phyloP scores from a whole-genome alignment of 2,329 filamentous ascomycete genomes.

The Hypoxylon sp. region DNA sequence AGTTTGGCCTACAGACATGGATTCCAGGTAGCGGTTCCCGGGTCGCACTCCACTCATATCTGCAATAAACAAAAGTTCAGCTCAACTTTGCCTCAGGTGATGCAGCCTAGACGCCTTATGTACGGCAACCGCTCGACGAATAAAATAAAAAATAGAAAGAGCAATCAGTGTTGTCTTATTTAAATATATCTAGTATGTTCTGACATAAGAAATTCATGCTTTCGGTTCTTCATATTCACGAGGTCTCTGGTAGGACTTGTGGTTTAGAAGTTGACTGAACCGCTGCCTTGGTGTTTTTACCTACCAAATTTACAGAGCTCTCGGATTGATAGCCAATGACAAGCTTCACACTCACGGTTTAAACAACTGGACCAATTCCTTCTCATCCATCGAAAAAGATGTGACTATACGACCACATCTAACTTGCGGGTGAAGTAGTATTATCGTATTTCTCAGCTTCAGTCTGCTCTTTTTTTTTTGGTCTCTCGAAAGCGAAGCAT shows the following conservation, averaged over 20 bases:
- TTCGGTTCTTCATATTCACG: conserved; percentile 8
- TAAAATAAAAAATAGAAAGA: conserved; percentile 6
- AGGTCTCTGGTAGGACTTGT: conserved; percentile 2
- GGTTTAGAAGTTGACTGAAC: conserved; percentile 13
- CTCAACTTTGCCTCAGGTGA: background rate
- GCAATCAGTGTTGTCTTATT: background rate
- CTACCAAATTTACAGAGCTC: conserved; percentile 7
- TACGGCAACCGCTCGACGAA: background rate
- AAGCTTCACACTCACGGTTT: conserved; percentile 11
- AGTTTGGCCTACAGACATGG: conserved; percentile 6
- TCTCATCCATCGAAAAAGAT: conserved; percentile 17
- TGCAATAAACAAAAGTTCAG: conserved; percentile 25
- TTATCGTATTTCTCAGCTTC: conserved; percentile 11
- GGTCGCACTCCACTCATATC: no score
- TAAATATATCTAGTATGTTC: conserved; percentile 1
- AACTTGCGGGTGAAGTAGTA: conserved; percentile 16
- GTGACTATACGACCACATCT: conserved; percentile 14
- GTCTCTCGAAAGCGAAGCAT: conserved; percentile 1
- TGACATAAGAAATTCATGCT: background rate
- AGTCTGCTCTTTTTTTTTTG: background rate
- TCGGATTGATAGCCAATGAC: conserved; percentile 20
- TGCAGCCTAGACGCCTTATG: background rate
- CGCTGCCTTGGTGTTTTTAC: conserved; percentile 10
- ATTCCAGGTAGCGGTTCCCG: no score
- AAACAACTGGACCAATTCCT: conserved; percentile 11